A percentile compares a stretch with the other conserved stretches of the same genome.
Conservation (phyloP, 306 rosid genomes). For the Astragalus membranaceus region DNA sequence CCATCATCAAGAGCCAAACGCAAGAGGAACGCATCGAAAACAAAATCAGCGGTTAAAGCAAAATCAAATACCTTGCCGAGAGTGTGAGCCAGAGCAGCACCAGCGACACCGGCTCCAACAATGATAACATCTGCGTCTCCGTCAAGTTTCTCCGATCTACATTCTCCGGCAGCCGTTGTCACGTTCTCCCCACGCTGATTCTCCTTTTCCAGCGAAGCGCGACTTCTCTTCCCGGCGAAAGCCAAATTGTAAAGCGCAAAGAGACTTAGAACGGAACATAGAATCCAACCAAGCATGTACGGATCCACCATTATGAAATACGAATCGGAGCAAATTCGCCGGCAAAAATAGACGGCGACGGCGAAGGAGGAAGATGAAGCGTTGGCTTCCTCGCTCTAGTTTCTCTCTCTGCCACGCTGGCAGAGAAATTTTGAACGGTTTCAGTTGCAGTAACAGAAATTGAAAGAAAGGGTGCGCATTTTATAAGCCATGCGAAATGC, state of each 20-base stretch:
- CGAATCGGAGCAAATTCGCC: slow-evolving; percentile 20
- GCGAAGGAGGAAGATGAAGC: background rate
- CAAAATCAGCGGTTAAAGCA: background rate
- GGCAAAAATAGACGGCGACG: background rate
- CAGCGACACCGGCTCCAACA: slow-evolving; percentile 98
- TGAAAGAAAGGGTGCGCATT: background rate
- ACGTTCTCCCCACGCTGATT: slow-evolving; percentile 28
- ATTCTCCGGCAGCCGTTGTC: slow-evolving; percentile 41
- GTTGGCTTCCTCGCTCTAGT: background rate
- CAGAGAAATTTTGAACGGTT: background rate
- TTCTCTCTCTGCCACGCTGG: slow-evolving; percentile 27
- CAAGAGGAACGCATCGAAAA: background rate
- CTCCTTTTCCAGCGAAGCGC: slow-evolving; percentile 15
- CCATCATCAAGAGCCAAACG: background rate
- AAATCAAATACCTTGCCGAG: slow-evolving; percentile 66
- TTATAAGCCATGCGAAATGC: slow-evolving; percentile 16
- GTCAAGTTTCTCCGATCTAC: slow-evolving; percentile 37
- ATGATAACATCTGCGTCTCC: slow-evolving; percentile 64
- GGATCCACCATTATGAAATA: slow-evolving; percentile 49
- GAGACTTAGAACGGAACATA: slow-evolving; percentile 34
- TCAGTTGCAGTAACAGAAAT: background rate
- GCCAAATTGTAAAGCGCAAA: slow-evolving; percentile 35
- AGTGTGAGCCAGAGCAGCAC: slow-evolving; percentile 89
- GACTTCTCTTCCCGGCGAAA: slow-evolving; percentile 17
- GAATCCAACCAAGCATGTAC: slow-evolving; percentile 47